These are phyloP conservation scores for Rhodotorula kratochvilovae DNA, from an alignment of 768 basidiomycete species.

Conservation along the genomic window DNA sequence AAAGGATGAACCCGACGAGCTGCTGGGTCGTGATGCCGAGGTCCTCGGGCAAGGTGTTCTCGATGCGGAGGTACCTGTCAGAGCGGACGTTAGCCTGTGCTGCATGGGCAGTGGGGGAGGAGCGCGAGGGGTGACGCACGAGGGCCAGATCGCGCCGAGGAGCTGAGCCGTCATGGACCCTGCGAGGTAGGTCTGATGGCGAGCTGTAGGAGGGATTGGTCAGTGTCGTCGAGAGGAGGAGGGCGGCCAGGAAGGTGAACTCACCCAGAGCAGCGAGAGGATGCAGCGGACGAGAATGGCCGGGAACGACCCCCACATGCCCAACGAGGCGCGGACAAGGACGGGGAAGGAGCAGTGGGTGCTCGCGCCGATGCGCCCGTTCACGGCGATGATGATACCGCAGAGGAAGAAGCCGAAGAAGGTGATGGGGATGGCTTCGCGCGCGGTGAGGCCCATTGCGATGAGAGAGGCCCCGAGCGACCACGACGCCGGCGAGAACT, in stretches of 20 bases:
- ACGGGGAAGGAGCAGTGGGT: not conserved
- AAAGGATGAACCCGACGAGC: slow-evolving; percentile 46
- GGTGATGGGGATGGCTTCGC: slow-evolving; percentile 16
- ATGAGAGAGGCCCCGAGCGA: not conserved
- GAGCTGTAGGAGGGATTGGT: not conserved
- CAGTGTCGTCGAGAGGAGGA: not conserved
- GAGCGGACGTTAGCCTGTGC: too few species aligned
- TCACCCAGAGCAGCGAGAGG: slow-evolving; percentile 39
- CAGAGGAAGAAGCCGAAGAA: slow-evolving; percentile 19
- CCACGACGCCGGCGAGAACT: slow-evolving; percentile 9
- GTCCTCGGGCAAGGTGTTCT: slow-evolving; percentile 38
- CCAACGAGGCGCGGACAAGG: slow-evolving; percentile 32
- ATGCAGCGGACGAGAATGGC: slow-evolving; percentile 43
- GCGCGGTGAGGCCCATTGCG: not conserved
- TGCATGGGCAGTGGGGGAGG: too few species aligned
- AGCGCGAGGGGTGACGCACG: slow-evolving; percentile 11
- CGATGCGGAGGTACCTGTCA: slow-evolving; percentile 2
- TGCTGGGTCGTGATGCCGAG: slow-evolving; percentile 44
- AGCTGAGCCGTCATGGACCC: slow-evolving; percentile 38
- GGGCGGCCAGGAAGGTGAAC: not conserved
- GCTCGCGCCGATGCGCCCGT: slow-evolving; percentile 40
- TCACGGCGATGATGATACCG: slow-evolving; percentile 29
- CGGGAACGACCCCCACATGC: slow-evolving; percentile 43
- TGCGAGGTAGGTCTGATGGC: slow-evolving; percentile 19
- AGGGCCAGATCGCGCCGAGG: slow-evolving; percentile 47